Evolutionary conservation across 805 yeast species (phyloP).

Genomic region (Candida nonsorbophila): DNA sequence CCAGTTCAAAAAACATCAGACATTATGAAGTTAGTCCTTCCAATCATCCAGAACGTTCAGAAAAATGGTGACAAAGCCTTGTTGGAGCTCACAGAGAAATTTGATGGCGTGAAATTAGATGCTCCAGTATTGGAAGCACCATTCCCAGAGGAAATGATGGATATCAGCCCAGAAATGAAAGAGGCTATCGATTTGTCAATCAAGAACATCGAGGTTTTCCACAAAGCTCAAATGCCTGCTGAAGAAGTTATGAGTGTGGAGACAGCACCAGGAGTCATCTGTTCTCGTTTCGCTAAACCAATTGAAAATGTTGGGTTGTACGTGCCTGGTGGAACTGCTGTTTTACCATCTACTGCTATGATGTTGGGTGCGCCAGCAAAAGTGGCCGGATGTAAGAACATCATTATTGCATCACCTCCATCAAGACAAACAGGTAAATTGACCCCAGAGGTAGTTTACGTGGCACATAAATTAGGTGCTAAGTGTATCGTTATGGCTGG

Average conservation of each 20-base stretch:
- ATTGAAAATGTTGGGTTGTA: constrained; percentile 93
- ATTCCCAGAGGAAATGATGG: constrained; percentile 72
- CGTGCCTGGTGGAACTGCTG: constrained; percentile 99
- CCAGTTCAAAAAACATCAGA: constrained; percentile 95
- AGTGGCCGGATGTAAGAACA: constrained; percentile 95
- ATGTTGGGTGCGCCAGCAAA: constrained; percentile 98
- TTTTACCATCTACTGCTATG: constrained; percentile 93
- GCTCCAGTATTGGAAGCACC: constrained; percentile 85
- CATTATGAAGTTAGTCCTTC: constrained; percentile 87
- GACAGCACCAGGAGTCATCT: constrained; percentile 88
- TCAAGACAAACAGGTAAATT: constrained; percentile 80
- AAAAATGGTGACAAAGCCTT: constrained; percentile 80
- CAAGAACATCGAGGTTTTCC: constrained; percentile 85
- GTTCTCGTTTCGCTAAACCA: constrained; percentile 93
- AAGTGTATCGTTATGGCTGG: constrained; percentile 89
- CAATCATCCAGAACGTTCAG: constrained; percentile 78
- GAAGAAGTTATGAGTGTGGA: constrained; percentile 73
- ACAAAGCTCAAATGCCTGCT: constrained; percentile 80
- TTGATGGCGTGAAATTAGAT: constrained; percentile 73
- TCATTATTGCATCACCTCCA: constrained; percentile 93
- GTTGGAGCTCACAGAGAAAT: constrained; percentile 83
- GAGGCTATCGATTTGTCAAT: constrained; percentile 86
- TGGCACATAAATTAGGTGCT: constrained; percentile 95
- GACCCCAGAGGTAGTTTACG: constrained; percentile 96
- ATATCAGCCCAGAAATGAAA: constrained; percentile 66